Conservation (phyloP, 2,329 filamentous ascomycete genomes). For the Talaromyces funiculosus region DNA sequence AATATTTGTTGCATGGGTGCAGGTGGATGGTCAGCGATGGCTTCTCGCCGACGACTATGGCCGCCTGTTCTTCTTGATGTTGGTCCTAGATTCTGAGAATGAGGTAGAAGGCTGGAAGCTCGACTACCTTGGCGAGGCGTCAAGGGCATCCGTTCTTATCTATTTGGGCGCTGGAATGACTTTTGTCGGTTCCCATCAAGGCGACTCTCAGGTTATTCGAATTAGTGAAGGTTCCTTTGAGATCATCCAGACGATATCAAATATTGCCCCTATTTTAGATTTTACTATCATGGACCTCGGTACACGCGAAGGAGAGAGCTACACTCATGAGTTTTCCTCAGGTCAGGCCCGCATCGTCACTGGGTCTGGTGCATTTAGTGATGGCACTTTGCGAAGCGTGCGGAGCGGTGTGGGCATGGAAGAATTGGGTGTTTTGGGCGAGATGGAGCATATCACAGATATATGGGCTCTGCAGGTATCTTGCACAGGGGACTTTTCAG, state of each 20-base stretch:
- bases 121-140: slow-evolving; percentile 60
- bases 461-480: slow-evolving; percentile 62
- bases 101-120: slow-evolving; percentile 70
- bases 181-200: slow-evolving; percentile 87
- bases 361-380: slow-evolving; percentile 82
- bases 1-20: slow-evolving; percentile 87
- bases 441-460: slow-evolving; percentile 67
- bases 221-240: slow-evolving; percentile 58
- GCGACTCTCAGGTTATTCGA: slow-evolving; percentile 77
- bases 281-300: slow-evolving; percentile 97
- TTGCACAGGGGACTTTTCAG: slow-evolving; percentile 42
- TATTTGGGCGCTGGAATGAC: slow-evolving; percentile 64
- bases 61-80: slow-evolving; percentile 73
- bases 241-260: slow-evolving; percentile 68
- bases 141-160: slow-evolving; percentile 70
- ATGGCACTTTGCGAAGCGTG: slow-evolving; percentile 83
- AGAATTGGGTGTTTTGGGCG: slow-evolving; percentile 73
- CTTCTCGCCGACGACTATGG: slow-evolving; percentile 92
- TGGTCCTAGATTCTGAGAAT: slow-evolving; percentile 59
- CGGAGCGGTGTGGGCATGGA: slow-evolving; percentile 90
- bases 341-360: slow-evolving; percentile 91
- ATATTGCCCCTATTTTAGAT: slow-evolving; percentile 87
- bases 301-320: slow-evolving; percentile 69
- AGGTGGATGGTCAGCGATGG: slow-evolving; percentile 74
- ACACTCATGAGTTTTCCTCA: slow-evolving; percentile 86